Conservation (phyloP, 116 monocot species). For the Posidonia oceanica region DNA sequence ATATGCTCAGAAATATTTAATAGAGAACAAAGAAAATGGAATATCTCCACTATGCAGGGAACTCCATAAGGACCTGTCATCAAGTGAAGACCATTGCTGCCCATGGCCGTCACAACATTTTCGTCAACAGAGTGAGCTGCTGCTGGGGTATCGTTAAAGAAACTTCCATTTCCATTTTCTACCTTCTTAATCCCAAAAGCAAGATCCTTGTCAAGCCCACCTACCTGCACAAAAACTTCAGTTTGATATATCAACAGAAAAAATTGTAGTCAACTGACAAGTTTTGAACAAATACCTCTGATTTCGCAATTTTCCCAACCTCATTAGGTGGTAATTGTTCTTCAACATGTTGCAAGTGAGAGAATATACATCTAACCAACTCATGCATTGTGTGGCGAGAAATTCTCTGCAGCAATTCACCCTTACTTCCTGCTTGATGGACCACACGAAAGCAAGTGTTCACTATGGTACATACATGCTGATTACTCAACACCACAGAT, state of each 20-base stretch:
- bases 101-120: constrained; percentile 6
- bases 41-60: constrained; percentile 81
- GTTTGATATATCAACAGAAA: constrained; percentile 6
- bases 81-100: constrained; percentile 11
- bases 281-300: constrained; percentile 27
- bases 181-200: constrained; percentile 34
- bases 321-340: constrained; percentile 6
- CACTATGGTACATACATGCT: constrained; percentile 56
- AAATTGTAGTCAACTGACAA: neutral
- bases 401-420: constrained; percentile 60
- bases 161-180: constrained; percentile 48
- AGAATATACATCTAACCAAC: constrained; percentile 50
- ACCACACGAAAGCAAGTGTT: constrained; percentile 78
- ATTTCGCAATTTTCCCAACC: constrained; percentile 1
- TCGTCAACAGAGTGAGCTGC: constrained; percentile 20
- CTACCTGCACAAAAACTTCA: constrained; percentile 29
- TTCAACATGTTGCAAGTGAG: constrained; percentile 22
- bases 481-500: constrained; percentile 25
- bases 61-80: constrained; percentile 71
- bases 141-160: neutral
- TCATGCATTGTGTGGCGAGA: constrained; percentile 69
- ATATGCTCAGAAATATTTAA: constrained; percentile 68
- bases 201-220: constrained; percentile 28
- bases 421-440: constrained; percentile 58
- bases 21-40: constrained; percentile 76